Evolutionary conservation across 192 early-diverging fungal species (phyloP).

Genomic region (Chytriomyces sp.): DNA sequence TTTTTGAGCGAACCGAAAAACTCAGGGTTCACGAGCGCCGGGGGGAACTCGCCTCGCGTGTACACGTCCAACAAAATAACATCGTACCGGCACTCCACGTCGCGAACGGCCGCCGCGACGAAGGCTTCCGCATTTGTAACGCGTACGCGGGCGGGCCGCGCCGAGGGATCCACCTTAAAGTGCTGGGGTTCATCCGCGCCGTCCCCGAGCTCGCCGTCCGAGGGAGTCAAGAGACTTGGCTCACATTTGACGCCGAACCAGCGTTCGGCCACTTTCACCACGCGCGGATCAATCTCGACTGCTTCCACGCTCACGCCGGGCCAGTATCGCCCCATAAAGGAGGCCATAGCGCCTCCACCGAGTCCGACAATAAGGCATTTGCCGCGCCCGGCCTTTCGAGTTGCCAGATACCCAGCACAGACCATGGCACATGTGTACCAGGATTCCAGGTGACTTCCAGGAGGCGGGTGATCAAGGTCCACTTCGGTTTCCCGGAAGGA

Average conservation of each 20-base stretch:
- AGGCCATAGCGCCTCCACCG: conserved; percentile 30
- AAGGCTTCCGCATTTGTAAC: conserved; percentile 23
- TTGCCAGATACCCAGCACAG: conserved; percentile 14
- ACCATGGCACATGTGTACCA: conserved; percentile 37
- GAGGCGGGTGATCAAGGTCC: conserved; percentile 29
- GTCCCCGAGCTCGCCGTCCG: conserved; percentile 17
- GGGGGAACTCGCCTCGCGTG: conserved; percentile 29
- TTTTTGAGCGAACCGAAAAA: conserved; percentile 9
- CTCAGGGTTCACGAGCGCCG: conserved; percentile 1
- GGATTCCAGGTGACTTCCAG: conserved; percentile 32
- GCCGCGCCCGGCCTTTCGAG: conserved; percentile 26
- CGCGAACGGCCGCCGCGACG: background rate
- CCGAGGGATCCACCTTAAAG: conserved; percentile 5
- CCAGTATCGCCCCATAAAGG: conserved; percentile 24
- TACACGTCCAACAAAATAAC: conserved; percentile 33
- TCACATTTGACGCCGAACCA: conserved; percentile 35
- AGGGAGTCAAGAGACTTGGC: background rate
- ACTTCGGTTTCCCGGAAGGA: conserved; percentile 32
- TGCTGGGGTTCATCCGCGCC: conserved; percentile 27
- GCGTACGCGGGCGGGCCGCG: conserved; percentile 14
- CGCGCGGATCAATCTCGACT: conserved; percentile 23
- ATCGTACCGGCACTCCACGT: conserved; percentile 29
- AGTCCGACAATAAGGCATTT: conserved; percentile 22
- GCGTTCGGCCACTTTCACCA: conserved; percentile 28
- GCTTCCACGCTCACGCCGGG: conserved; percentile 29